Evolutionary conservation across 345 rosid species (phyloP).

Genomic region (Lepidium aucheri): DNA sequence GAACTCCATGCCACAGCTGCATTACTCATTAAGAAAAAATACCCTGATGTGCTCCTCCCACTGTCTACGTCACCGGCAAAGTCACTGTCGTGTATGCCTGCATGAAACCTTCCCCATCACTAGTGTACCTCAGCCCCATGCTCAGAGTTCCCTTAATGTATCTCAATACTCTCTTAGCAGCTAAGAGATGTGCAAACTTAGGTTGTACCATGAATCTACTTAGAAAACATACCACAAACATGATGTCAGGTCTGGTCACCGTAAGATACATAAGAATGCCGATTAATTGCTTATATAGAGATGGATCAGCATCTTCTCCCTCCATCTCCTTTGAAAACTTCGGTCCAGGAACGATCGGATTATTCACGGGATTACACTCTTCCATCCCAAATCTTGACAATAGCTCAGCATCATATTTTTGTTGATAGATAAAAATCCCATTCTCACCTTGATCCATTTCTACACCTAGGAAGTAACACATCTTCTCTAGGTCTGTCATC

Average conservation of each 20-base stretch:
- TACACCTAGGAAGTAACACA: neutral
- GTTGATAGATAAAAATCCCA: neutral
- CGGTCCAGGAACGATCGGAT: neutral
- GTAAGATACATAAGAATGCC: neutral
- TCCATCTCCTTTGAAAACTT: neutral
- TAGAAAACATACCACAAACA: neutral
- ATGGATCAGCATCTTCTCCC: neutral
- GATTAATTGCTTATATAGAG: neutral
- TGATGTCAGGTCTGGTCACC: neutral
- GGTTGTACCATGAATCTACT: neutral
- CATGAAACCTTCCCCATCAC: neutral
- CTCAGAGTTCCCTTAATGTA: neutral
- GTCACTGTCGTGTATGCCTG: neutral
- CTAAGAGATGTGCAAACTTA: neutral
- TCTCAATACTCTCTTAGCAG: neutral
- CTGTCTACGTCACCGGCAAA: neutral
- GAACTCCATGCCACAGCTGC: neutral
- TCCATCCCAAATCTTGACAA: neutral
- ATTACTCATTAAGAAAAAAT: neutral
- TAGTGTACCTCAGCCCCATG: neutral
- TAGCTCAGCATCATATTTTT: neutral
- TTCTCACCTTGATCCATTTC: neutral
- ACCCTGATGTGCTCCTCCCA: neutral
- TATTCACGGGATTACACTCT: neutral
- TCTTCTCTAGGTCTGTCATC: neutral